Evolutionary conservation across 148 eudicot species (phyloP), one percentile per base, ranked within the genome.

Genomic region (Rhododendron ovatum): DNA sequence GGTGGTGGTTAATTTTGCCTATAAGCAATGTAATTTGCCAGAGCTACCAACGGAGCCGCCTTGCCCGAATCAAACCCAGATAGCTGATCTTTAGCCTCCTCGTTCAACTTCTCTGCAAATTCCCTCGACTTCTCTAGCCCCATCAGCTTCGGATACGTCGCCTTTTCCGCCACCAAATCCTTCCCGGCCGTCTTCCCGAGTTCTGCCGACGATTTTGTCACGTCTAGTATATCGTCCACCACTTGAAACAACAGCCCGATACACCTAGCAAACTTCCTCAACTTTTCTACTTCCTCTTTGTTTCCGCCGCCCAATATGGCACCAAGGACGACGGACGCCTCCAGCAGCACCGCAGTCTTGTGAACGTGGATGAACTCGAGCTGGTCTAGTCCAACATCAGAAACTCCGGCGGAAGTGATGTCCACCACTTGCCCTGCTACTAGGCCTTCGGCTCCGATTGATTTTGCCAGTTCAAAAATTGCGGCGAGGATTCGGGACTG

Each of bases 191-290:
- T 88, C 75, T 90, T 90, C 51, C 92, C 92, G 50, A 90, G 78
- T 26, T 90, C 92, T 30, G 83, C 37, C 1, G 90, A 90, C 18
- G 92, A 87, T 24, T 88, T 90, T 1, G 92, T 90, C 11, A 90
- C 90, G 30, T 90, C 92, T 0, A 90, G 82, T 69, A 90, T 88
- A 57, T 90, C 92, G 63, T 90, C 92, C 51, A 90, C 92, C 50
- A 90, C 92, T 53, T 90, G 90, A 85, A 90, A 90, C 84, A 90
- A 87, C 82, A 90, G 81, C 51, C 92, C 92, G 30, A 90, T 90
- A 35, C 88, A 87, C 85, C 92, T 48, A 0, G 88, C 90, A 43
- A 87, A 90, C 61, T 74, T 88, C 47, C 92, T 85, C 82, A 90
- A n/a, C 37, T 84, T 90, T 48, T 88, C 89, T 0, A 90, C 90